Conservation (phyloP, 495 filamentous ascomycete species). For the Neurospora tetraspora region DNA sequence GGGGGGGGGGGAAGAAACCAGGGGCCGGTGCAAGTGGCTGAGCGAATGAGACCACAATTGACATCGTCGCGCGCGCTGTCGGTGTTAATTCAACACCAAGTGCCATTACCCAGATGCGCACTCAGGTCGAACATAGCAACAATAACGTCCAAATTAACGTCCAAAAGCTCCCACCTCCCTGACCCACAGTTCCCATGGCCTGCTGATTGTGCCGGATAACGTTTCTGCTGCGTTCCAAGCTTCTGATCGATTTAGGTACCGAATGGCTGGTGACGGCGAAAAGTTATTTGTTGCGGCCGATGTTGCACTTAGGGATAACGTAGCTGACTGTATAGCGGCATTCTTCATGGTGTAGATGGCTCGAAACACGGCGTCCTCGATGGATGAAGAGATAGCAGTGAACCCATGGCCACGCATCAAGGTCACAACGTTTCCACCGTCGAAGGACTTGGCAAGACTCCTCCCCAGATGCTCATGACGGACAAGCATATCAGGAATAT, state of each 20-base stretch:
- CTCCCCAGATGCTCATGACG: constrained; percentile 22
- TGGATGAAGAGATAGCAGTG: constrained; percentile 24
- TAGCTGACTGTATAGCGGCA: constrained; percentile 29
- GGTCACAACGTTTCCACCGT: constrained; percentile 24
- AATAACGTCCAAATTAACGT: too few species aligned
- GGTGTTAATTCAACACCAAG: too few species aligned
- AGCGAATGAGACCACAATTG: too few species aligned
- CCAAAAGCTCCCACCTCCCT: constrained; percentile 31
- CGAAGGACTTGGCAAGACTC: constrained; percentile 16
- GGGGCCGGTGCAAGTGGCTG: too few species aligned
- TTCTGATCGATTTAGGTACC: constrained; percentile 23
- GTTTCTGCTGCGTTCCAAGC: constrained; percentile 8
- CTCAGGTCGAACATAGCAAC: too few species aligned
- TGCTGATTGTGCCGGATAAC: constrained; percentile 13
- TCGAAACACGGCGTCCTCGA: constrained; percentile 31
- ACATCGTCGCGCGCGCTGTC: too few species aligned
- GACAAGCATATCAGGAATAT: constrained; percentile 34
- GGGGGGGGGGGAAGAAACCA: too few species aligned
- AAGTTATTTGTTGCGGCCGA: neutral
- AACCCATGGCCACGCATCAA: constrained; percentile 43
- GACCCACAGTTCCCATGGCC: constrained; percentile 35
- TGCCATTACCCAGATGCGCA: too few species aligned
- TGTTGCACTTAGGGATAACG: constrained; percentile 13
- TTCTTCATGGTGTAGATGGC: constrained; percentile 40
- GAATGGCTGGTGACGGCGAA: constrained; percentile 1